Evolutionary conservation across 2,329 filamentous ascomycete species (phyloP), one percentile per base, ranked within the genome.

Genomic region (Claviceps arundinis): DNA sequence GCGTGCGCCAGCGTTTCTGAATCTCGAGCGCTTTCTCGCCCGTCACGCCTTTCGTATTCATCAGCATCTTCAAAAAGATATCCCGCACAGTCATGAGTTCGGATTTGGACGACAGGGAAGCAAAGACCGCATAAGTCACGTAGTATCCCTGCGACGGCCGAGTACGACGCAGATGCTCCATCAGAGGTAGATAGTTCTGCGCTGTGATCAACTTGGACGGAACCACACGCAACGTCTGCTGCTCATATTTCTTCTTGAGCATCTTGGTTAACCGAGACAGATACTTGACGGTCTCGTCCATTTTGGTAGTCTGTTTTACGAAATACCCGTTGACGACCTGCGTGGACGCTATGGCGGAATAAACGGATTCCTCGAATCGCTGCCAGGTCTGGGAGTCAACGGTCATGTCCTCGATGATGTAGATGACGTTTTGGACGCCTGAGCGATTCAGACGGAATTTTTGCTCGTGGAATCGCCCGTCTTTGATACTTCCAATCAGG

Each of bases 241-340:
- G 63, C 61, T 83, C 78, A 59, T 89, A 90, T 55, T 78, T 74
- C 41, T 73, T 73, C 60, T 82, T 81, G 6, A 93, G 70, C 56
- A 86, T 72, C 44, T 70, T 71, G 0, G 87, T 91, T 79, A 91
- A 82, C 5, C 79, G 74, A 1, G 82, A 78, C 4, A 93, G 72
- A 62, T 91, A 93, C 43, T 75, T 76, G 57, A 91, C 87, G 0
- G 85, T 86, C 54, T 91, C 86, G 58, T 90, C 86, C 64, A 91
- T 77, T 58, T 82, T 85, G 48, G 75, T 72, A 1, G 87, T 91
- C 61, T 79, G 77, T 67, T 90, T 90, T 51, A 91, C 73, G 59
- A 90, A 90, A 62, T 83, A 90, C 42, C 83, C 84, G 61, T 88
- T 83, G 50, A 89, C 82, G 22, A 89, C 84, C 61, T 90, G 86